These are phyloP conservation scores for Dichomitus squalens DNA, from an alignment of 1,284 basidiomycete species.

Conservation along the genomic window DNA sequence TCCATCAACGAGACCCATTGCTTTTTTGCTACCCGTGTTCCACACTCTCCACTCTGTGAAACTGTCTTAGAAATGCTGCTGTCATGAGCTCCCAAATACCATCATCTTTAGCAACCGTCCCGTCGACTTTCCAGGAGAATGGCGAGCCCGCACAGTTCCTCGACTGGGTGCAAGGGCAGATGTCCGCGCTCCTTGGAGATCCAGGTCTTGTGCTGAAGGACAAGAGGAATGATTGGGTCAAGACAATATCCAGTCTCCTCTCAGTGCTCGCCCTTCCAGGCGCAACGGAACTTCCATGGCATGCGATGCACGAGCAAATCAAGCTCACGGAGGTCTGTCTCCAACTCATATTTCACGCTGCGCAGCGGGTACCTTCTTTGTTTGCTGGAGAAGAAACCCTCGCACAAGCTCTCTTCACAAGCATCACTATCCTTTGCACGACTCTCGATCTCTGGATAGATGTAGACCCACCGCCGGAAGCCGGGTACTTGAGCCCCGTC, in stretches of 20 bases:
- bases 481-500: slow-evolving; percentile 41
- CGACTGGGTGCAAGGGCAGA: slow-evolving; percentile 16
- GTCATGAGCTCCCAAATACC: slow-evolving; percentile 19
- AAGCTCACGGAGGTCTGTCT: slow-evolving; percentile 55
- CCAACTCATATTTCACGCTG: slow-evolving; percentile 52
- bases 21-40: no score
- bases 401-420: slow-evolving; percentile 49
- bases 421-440: slow-evolving; percentile 53
- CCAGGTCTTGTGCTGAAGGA: slow-evolving; percentile 6
- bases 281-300: slow-evolving; percentile 49
- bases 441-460: slow-evolving; percentile 62
- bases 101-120: slow-evolving; percentile 8
- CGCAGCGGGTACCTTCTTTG: slow-evolving; percentile 50
- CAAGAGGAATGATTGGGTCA: slow-evolving; percentile 11
- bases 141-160: slow-evolving; percentile 14
- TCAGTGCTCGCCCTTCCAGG: slow-evolving; percentile 43
- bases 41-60: neutral
- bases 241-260: slow-evolving; percentile 4
- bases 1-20: neutral
- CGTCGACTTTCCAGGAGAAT: slow-evolving; percentile 22
- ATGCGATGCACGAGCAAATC: slow-evolving; percentile 56
- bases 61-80: neutral
- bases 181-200: slow-evolving; percentile 3
- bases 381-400: slow-evolving; percentile 47
- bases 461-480: slow-evolving; percentile 37